phyloP scores from a whole-genome alignment of 2,329 filamentous ascomycete species.

The Colletotrichum sp. region DNA sequence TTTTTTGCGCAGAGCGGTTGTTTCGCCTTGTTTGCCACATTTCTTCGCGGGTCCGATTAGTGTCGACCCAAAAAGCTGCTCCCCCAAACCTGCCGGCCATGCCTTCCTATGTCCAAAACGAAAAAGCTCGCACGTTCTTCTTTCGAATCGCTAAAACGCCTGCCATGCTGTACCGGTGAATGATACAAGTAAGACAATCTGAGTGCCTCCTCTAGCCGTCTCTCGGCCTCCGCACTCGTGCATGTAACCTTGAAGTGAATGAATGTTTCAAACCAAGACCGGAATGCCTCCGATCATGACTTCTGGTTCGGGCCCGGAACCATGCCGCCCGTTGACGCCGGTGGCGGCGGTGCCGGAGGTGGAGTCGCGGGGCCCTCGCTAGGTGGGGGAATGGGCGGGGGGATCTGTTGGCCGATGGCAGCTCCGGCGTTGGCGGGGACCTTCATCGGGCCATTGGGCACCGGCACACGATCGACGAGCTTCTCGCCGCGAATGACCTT shows the following conservation, averaged over 20 bases:
- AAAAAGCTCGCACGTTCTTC: neutral
- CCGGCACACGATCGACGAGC: conserved; percentile 70
- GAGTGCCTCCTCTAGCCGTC: neutral
- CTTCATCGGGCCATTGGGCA: conserved; percentile 59
- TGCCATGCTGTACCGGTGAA: conserved; percentile 18
- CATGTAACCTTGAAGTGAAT: neutral
- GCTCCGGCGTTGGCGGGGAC: conserved; percentile 28
- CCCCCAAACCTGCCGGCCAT: neutral
- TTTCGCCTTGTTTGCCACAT: neutral
- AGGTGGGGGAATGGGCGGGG: conserved; percentile 11
- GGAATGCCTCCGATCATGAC: neutral
- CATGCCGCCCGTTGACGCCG: conserved; percentile 1
- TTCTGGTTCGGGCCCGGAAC: neutral
- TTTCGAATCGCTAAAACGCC: conserved; percentile 14
- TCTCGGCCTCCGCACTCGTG: conserved; percentile 1
- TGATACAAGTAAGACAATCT: conserved; percentile 11
- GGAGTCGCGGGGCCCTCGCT: conserved; percentile 4
- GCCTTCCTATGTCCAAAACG: neutral
- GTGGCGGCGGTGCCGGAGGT: conserved; percentile 16
- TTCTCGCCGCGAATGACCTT: conserved; percentile 88
- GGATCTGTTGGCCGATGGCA: conserved; percentile 1
- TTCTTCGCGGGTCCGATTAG: neutral
- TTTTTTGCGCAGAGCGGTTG: neutral
- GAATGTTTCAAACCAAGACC: neutral
- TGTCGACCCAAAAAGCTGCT: neutral